Percentiles rank a stretch among this genome's conserved stretches.
phyloP scores from a whole-genome alignment of 805 yeast genomes.

The Yamadazyma sp. region DNA sequence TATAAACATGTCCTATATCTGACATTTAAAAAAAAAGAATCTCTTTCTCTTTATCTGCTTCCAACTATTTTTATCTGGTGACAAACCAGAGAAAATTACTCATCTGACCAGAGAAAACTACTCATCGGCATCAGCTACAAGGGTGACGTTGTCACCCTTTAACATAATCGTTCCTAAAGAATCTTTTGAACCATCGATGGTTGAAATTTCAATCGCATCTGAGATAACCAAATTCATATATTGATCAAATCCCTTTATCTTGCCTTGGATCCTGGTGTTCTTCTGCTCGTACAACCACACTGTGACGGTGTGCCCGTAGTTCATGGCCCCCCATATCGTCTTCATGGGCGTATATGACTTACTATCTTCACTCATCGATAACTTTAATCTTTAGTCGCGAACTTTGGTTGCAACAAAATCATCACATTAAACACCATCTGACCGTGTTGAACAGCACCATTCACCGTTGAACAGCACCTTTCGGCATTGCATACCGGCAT shows the following conservation, averaged over 20 bases:
- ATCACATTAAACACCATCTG: too few relatives aligned
- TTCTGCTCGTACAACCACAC: constrained; percentile 91
- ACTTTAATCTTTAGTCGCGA: too few relatives aligned
- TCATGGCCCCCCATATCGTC: constrained; percentile 80
- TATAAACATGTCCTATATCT: neutral
- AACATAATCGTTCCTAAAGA: constrained; percentile 72
- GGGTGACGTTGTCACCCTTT: constrained; percentile 91
- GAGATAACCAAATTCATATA: constrained; percentile 81
- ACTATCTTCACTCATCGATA: too few relatives aligned
- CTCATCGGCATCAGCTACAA: constrained; percentile 43
- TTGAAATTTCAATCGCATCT: constrained; percentile 61
- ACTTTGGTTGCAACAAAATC: too few relatives aligned
- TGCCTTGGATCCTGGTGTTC: constrained; percentile 73
- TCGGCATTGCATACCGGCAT: too few relatives aligned
- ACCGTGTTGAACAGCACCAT: too few relatives aligned
- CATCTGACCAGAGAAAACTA: too few relatives aligned
- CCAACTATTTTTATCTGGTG: too few relatives aligned
- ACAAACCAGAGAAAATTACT: too few relatives aligned
- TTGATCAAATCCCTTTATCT: constrained; percentile 91
- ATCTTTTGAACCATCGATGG: constrained; percentile 47
- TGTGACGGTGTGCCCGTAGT: constrained; percentile 73
- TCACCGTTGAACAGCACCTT: too few relatives aligned
- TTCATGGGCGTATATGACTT: constrained; percentile 97
- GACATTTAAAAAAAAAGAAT: too few relatives aligned
- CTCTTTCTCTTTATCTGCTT: too few relatives aligned